Base-by-base conservation (phyloP, 305 asterid species). In the Fraxinus paxiana region DNA sequence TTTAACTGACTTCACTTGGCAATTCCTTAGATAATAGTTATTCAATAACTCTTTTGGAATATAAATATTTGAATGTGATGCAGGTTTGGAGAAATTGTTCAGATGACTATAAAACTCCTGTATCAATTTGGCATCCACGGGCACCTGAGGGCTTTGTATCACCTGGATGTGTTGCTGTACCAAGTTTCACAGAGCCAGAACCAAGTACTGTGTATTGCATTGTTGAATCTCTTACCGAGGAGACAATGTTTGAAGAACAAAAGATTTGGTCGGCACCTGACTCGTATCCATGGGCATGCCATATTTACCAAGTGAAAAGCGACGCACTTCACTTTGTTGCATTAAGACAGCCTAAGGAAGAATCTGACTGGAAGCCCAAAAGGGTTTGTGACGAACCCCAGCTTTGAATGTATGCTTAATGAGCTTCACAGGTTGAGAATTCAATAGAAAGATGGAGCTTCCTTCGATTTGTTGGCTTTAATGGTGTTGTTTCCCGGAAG, bases 71-170 rank as follows among this genome's bases (percentile, higher is more conserved):
- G 41, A 30, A 63, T 69, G 37, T 26, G 77, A 12, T 85, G 79
- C 86, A 91, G 98, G 94, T 96, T 20, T 96, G 99, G 98, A 94
- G 99, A 84, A 96, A 93, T 77, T 96, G 98, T 84, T 61, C 82
- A 3, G 99, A 92, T 80, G 97, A 92, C 82, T 92, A 89, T 87
- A 91, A 85, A 76, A 76, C 75, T 61, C 90, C 91, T 0, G 93
- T 96, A 70, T 92, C 99, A 34, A 92, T 96, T 56, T 96, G 99
- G 99, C 95, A 84, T 56, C 98, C 99, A 35, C 97, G 98, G 75
- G 92, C 99, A 5, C 98, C 99, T 0, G 93, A 90, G 82, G 99
- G 99, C 67, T 96, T 88, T 12, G 92, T 91, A 54, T 89, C 98
- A 38, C 94, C 86, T 0, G 99, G 99, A 18, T 96, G 94, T 78